phyloP scores from a whole-genome alignment of 441 rosid genomes.

The Capsella rubella region DNA sequence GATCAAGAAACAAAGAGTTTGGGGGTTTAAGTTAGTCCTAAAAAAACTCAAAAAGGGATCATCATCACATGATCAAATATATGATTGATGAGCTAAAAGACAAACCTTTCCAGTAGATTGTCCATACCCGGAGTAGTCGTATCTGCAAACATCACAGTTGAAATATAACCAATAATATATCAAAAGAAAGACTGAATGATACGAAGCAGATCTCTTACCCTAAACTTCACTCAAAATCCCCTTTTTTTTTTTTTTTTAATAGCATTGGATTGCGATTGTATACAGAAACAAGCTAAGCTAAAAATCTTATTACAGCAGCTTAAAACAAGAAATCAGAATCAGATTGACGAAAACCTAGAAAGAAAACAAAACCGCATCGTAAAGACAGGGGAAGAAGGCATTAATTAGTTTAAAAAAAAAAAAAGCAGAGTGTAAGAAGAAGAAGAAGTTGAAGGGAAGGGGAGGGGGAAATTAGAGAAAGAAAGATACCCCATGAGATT shows the following conservation, averaged over 20 bases:
- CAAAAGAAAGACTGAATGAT: neutral
- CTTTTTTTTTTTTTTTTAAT: neutral
- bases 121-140: conserved; percentile 49
- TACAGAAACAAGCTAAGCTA: neutral
- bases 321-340: too few relatives aligned
- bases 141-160: conserved; percentile 23
- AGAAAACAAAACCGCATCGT: neutral
- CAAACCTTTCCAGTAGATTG: conserved; percentile 49
- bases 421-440: too few relatives aligned
- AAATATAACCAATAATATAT: neutral
- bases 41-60: neutral
- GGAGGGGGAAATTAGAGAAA: neutral
- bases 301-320: too few relatives aligned
- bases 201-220: neutral
- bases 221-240: neutral
- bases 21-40: neutral
- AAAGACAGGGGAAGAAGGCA: neutral
- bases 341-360: neutral
- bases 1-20: conserved; percentile 1
- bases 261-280: neutral
- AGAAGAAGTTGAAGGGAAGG: neutral
- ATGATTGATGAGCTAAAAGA: neutral
- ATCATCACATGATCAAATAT: neutral
- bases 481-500: conserved; percentile 87
- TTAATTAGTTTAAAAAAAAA: too few relatives aligned